These are phyloP conservation scores for Talaromyces funiculosus DNA, from an alignment of 2,329 filamentous ascomycete species.

Conservation along the genomic window DNA sequence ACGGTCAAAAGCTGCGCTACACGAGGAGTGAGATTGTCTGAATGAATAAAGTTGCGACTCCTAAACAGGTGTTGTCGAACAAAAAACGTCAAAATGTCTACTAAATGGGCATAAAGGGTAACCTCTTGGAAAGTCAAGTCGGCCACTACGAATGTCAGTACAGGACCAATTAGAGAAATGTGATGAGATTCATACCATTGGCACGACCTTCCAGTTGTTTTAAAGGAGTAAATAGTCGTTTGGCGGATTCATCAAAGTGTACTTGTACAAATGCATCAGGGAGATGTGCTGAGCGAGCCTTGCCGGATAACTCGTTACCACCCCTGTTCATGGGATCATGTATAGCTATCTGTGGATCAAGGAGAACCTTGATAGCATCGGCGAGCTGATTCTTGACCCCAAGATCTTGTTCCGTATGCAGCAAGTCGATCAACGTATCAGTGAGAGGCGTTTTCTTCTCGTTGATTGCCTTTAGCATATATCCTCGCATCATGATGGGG, in stretches of 20 bases:
- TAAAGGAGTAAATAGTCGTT: conserved; percentile 79
- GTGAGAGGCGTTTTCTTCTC: conserved; percentile 82
- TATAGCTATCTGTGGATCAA: conserved; percentile 64
- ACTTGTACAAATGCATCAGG: conserved; percentile 79
- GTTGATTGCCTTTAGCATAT: conserved; percentile 85
- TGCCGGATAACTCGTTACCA: conserved; percentile 63
- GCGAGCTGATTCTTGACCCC: conserved; percentile 94
- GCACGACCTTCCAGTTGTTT: conserved; percentile 67
- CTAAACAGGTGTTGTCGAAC: conserved; percentile 80
- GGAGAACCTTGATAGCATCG: conserved; percentile 86
- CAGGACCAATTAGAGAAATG: not conserved
- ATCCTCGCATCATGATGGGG: conserved; percentile 84
- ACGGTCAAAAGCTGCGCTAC: conserved; percentile 77
- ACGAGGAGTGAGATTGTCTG: conserved; percentile 69
- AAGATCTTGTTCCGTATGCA: conserved; percentile 84
- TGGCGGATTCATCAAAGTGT: conserved; percentile 85
- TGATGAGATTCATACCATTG: conserved; percentile 34
- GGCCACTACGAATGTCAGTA: conserved; percentile 47
- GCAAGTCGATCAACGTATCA: conserved; percentile 84
- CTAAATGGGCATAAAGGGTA: conserved; percentile 82
- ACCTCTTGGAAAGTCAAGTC: conserved; percentile 76
- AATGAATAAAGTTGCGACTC: conserved; percentile 81
- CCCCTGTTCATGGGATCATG: conserved; percentile 55
- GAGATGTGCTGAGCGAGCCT: conserved; percentile 61
- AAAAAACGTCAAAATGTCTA: conserved; percentile 92